These are phyloP conservation scores for Collybiopsis confluens DNA, from an alignment of 768 basidiomycete genomes.

Conservation along the genomic window DNA sequence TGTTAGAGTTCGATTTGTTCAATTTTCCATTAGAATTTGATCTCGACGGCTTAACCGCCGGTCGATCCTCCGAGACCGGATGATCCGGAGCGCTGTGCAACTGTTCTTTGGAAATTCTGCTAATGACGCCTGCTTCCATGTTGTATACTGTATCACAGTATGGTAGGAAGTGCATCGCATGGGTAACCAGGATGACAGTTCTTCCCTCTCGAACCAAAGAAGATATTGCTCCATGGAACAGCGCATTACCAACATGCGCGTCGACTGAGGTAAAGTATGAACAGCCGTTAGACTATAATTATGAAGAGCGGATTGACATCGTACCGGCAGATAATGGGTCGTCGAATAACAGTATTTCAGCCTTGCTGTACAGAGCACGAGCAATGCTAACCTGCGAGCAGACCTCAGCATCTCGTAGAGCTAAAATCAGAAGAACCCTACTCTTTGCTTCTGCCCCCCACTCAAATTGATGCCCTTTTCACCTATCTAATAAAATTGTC, in stretches of 20 bases:
- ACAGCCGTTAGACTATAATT: not conserved
- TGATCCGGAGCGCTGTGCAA: too few species aligned
- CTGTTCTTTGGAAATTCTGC: constrained; percentile 26
- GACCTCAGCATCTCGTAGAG: not conserved
- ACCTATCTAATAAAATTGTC: constrained; percentile 46
- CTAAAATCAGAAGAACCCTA: constrained; percentile 15
- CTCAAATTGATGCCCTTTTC: constrained; percentile 66
- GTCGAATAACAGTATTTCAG: constrained; percentile 61
- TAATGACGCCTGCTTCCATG: constrained; percentile 40
- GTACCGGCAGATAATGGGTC: constrained; percentile 62
- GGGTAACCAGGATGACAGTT: constrained; percentile 52
- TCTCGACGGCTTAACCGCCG: constrained; percentile 23
- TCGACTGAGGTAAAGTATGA: constrained; percentile 47
- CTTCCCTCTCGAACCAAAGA: constrained; percentile 39
- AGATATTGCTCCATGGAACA: constrained; percentile 66
- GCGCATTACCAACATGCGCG: constrained; percentile 67
- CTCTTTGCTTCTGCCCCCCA: constrained; percentile 65
- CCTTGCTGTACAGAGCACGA: constrained; percentile 60
- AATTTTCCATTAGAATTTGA: constrained; percentile 20
- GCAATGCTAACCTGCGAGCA: constrained; percentile 59
- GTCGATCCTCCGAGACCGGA: too few species aligned
- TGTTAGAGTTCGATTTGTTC: not conserved
- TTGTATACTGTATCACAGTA: constrained; percentile 48
- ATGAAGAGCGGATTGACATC: not conserved
- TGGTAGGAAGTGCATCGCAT: constrained; percentile 50